Base-by-base conservation (phyloP, 2,329 filamentous ascomycete species). In the Venturia pyrina region DNA sequence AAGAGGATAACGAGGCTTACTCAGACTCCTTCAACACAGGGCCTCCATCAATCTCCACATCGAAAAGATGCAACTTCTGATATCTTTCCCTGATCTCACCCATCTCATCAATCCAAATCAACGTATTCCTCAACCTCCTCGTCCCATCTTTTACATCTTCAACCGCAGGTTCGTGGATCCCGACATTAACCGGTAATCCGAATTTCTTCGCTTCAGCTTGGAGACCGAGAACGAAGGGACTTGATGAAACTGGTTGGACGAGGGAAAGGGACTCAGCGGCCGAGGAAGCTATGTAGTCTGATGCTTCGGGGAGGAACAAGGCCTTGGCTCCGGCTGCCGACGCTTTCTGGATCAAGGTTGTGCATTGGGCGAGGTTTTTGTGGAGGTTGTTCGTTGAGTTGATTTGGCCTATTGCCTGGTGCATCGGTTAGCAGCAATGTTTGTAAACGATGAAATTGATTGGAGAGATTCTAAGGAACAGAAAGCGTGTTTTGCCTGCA, bases 21-120 rank as follows among this genome's bases (percentile, higher is more conserved):
- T 81, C 77, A 72, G 84, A 87, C 73, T 90, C 88, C 69, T 82
- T 85, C 68, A 89, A 74, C 0, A 80, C 75, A 0, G 86, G 85
- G 0, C 85, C 85, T 32, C 78, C 78, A 65, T 82, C 77, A 66
- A 86, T 83, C 53, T 82, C 81, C 67, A 87, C 83, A 75, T 97
- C 91, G 77, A 98, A 97, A 17, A 97, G 82, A 75, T 97, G 93
- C 41, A 96, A 79, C 76, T 98, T 98, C 75, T 96, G 89, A 77
- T 97, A 97, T 24, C 82, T 78, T 17, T 87, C 81, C 1, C 77
- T 76, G 37, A 90, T 85, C 5, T 80, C 72, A 0, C 88, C 88
- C 0, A 78, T 71, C 53, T 82, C 81, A 70, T 86, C 78, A 69
- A 90, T 89, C 86, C 87, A 90, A 59, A 89, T 79, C 37, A 87